A percentile compares a stretch with the other conserved stretches of the same genome.
Evolutionary conservation across 768 basidiomycete genomes (phyloP).

Genomic region (Rhodotorula kratochvilovae): DNA sequence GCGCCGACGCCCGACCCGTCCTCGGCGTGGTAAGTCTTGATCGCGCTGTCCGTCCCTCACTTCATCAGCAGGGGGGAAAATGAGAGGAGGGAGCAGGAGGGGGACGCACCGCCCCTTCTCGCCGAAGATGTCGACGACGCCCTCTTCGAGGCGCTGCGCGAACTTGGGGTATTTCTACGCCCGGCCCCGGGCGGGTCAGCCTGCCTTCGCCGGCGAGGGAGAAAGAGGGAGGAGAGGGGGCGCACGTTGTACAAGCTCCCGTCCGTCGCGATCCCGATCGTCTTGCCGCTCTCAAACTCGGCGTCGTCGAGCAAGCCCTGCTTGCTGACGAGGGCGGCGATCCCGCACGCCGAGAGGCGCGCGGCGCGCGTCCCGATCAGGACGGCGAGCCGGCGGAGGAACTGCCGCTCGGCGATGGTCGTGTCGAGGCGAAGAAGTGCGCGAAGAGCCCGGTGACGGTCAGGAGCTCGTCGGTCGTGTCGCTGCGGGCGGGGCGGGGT

Average conservation of each 20-base stretch:
- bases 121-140: constrained; percentile 88
- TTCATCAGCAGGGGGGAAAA: not conserved
- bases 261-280: constrained; percentile 79
- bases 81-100: not conserved
- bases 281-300: not conserved
- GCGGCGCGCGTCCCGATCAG: constrained; percentile 64
- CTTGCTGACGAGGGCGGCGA: constrained; percentile 91
- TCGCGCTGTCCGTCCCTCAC: constrained; percentile 45
- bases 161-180: constrained; percentile 93
- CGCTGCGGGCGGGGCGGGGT: constrained; percentile 52
- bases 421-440: constrained; percentile 97
- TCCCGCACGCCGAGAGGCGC: constrained; percentile 85
- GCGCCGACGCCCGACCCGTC: constrained; percentile 92
- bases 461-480: constrained; percentile 91
- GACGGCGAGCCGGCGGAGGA: constrained; percentile 67
- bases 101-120: constrained; percentile 68
- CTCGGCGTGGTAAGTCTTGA: constrained; percentile 76
- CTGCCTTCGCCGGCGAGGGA: too few relatives aligned
- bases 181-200: not conserved
- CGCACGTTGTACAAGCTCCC: constrained; percentile 90
- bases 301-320: constrained; percentile 74
- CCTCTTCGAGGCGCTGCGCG: constrained; percentile 85
- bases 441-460: constrained; percentile 96
- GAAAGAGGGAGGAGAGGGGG: constrained; percentile 25
- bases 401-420: constrained; percentile 90